phyloP scores from a whole-genome alignment of 768 basidiomycete genomes.

The Psilocybe azurescens region DNA sequence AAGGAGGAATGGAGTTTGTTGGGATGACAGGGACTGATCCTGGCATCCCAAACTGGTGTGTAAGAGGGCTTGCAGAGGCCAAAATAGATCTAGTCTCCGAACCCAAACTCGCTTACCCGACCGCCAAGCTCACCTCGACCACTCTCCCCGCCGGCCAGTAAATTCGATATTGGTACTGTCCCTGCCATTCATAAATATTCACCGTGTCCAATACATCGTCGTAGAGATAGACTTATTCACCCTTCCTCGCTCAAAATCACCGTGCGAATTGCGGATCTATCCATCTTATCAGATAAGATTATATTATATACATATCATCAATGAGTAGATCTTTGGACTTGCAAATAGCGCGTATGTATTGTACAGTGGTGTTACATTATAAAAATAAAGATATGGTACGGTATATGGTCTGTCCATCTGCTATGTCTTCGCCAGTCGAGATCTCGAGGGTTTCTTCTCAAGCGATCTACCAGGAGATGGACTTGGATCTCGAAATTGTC shows the following conservation, averaged over 20 bases:
- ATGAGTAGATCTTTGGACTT: not conserved
- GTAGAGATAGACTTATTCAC: not conserved
- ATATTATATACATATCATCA: not conserved
- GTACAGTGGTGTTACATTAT: not conserved
- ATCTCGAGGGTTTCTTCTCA: not conserved
- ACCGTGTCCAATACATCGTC: conserved; percentile 8
- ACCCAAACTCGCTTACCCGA: conserved; percentile 27
- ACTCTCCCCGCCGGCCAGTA: conserved; percentile 7
- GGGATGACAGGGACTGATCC: conserved; percentile 24
- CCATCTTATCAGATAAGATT: conserved; percentile 25
- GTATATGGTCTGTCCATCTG: not conserved
- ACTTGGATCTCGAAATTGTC: not conserved
- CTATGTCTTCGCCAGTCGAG: conserved; percentile 4
- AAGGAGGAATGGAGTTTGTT: conserved; percentile 23
- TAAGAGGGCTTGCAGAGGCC: conserved; percentile 31
- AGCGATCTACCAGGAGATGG: not conserved
- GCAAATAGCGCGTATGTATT: not conserved
- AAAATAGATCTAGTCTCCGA: conserved; percentile 40
- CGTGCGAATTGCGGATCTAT: conserved; percentile 23
- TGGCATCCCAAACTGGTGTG: conserved; percentile 28
- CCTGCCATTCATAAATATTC: conserved; percentile 20
- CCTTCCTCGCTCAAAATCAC: conserved; percentile 16
- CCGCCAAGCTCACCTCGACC: conserved; percentile 18
- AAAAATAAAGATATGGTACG: conserved; percentile 1
- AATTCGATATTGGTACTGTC: conserved; percentile 14